Evolutionary conservation across 805 yeast genomes (phyloP), one percentile per base, ranked within the genome.

Genomic region (Spathaspora passalidarum): DNA sequence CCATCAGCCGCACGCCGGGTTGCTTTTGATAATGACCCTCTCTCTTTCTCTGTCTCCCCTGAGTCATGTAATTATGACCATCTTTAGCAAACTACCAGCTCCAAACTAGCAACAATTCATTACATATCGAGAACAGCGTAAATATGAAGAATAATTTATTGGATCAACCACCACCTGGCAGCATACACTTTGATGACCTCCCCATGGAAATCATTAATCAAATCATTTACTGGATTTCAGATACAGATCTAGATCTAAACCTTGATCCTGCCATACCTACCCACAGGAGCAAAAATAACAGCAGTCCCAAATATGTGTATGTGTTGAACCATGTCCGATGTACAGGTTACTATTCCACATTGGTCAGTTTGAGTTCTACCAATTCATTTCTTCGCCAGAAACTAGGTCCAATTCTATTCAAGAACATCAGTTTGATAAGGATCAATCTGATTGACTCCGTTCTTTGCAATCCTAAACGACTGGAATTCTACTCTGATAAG

Each of bases 361-460:
- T 64, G 19, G 14, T 61, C 10, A 43, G 54, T 2, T 49, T 65
- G 13, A 54, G 63, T 2, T 48, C 57, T 8, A 62, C 68, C 11
- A 64, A 69, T 40, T 43, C 40, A 9, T 44, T 43, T 7, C 47
- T 66, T 2, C 51, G 70, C 14, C 38, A 32, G 11, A 42, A 51
- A 13, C 41, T 61, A 11, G 65, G 61, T 0, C 55, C 55, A 6
- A 19, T 42, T 2, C 17, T 64, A 16, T 65, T 62, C 42, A 40
- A 39, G 6, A 48, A 49, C 14, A 14, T 58, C 5, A 66, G 70
- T 44, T 47, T 66, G 36, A 52, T 64, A 5, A 44, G 71, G 19
- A 35, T 45, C 18, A 63, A 62, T 44, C 62, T 59, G 42, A 46
- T 59, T 2, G 71, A 66, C 49, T 56, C 61, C 2, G 44, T 62